These are phyloP conservation scores for Phaseolus coccineus DNA, from an alignment of 331 rosid species.

Conservation along the genomic window DNA sequence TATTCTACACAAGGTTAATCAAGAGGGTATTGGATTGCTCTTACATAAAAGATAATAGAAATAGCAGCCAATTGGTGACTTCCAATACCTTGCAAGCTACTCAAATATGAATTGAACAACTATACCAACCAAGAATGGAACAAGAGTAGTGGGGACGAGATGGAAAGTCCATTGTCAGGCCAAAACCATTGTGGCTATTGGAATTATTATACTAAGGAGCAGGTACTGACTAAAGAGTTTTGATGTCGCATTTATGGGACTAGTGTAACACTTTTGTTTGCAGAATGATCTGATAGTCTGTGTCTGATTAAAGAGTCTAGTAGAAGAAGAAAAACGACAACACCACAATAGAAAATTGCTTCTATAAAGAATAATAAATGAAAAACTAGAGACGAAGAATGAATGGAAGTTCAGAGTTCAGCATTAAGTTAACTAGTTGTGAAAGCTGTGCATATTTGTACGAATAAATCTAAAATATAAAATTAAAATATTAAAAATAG, in stretches of 20 bases:
- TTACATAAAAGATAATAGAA: constrained; percentile 90
- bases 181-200: constrained; percentile 90
- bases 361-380: constrained; percentile 94
- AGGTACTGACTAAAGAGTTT: constrained; percentile 73
- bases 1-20: neutral
- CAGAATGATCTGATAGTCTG: constrained; percentile 45
- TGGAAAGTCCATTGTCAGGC: constrained; percentile 98
- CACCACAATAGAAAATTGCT: constrained; percentile 89
- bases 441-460: no score
- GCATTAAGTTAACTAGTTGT: neutral
- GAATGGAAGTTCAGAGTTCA: constrained; percentile 32
- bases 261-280: constrained; percentile 40
- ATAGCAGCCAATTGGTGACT: constrained; percentile 86
- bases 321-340: constrained; percentile 73
- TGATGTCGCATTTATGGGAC: constrained; percentile 66
- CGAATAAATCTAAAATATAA: no score
- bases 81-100: constrained; percentile 76
- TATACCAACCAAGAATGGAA: constrained; percentile 86
- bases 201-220: constrained; percentile 83
- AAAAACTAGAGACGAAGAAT: constrained; percentile 68
- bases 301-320: constrained; percentile 72
- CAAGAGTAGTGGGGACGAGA: constrained; percentile 87
- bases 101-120: constrained; percentile 92
- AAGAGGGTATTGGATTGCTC: constrained; percentile 33
- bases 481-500: no score